Evolutionary conservation across 2,329 filamentous ascomycete species (phyloP).

Genomic region (Aspergillus persii): DNA sequence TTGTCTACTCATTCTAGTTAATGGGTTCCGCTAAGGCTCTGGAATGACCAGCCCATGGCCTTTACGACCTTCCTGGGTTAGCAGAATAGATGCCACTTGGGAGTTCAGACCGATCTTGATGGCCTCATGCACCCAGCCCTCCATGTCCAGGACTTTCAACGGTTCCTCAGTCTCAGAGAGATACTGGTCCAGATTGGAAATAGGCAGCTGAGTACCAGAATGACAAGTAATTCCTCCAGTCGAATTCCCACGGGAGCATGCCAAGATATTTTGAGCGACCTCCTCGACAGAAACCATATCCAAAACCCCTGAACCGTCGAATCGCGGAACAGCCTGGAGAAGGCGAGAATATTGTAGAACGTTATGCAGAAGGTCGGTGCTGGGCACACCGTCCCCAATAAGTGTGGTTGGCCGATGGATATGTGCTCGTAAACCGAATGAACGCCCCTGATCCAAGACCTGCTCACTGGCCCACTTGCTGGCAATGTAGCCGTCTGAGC

Average conservation of each 20-base stretch:
- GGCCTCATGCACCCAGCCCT: not conserved
- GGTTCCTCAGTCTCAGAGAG: not conserved
- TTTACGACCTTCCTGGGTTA: not conserved
- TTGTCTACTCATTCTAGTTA: too few relatives aligned
- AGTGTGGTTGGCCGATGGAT: not conserved
- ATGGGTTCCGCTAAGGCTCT: not conserved
- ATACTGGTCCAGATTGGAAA: not conserved
- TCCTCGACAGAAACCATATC: not conserved
- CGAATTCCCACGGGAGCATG: not conserved
- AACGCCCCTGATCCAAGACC: not conserved
- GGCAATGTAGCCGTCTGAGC: not conserved
- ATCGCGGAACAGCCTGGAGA: not conserved
- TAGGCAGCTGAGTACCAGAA: not conserved
- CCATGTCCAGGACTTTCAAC: not conserved
- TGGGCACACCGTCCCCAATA: not conserved
- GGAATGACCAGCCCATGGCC: not conserved
- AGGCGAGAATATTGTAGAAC: not conserved
- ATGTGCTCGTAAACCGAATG: not conserved
- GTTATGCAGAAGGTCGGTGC: not conserved
- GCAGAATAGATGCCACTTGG: not conserved
- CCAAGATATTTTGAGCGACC: not conserved
- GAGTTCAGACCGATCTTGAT: not conserved
- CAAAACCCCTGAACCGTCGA: not conserved
- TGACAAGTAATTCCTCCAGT: not conserved
- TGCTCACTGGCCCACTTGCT: slow-evolving; percentile 1